phyloP scores from a whole-genome alignment of 306 rosid species.

The Sesbania bispinosa region DNA sequence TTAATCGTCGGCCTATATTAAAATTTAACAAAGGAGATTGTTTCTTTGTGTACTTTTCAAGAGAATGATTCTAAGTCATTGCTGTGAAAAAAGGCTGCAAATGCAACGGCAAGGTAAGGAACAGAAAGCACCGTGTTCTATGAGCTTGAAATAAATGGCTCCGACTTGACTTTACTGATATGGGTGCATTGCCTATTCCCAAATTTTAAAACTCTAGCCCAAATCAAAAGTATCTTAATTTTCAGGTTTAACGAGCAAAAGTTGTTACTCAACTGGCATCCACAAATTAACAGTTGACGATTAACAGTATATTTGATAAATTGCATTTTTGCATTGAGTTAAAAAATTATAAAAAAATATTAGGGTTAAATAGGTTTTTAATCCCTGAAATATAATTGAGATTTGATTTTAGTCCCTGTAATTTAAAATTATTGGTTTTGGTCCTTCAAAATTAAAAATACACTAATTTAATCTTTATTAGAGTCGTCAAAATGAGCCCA shows the following conservation, averaged over 20 bases:
- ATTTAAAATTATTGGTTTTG: too few species aligned
- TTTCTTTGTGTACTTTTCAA: not conserved
- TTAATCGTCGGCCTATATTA: slow-evolving; percentile 2
- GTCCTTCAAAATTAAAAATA: too few species aligned
- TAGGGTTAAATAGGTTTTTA: too few species aligned
- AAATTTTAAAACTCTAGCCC: slow-evolving; percentile 3
- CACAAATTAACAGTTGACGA: not conserved
- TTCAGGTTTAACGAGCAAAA: not conserved
- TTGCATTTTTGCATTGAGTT: too few species aligned
- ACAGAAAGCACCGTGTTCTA: slow-evolving; percentile 15
- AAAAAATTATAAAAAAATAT: too few species aligned
- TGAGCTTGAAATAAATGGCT: slow-evolving; percentile 6
- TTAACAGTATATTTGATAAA: too few species aligned
- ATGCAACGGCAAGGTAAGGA: not conserved
- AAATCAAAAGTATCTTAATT: slow-evolving; percentile 10
- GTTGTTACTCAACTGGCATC: not conserved
- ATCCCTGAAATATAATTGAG: too few species aligned
- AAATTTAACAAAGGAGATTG: not conserved
- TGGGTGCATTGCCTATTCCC: slow-evolving; percentile 21
- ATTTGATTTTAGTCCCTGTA: too few species aligned
- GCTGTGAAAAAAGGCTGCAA: not conserved
- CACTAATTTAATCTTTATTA: too few species aligned
- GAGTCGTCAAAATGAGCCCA: too few species aligned
- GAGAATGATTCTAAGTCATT: slow-evolving; percentile 9
- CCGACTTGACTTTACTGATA: slow-evolving; percentile 13